Evolutionary conservation across 192 early-diverging fungal species (phyloP), one percentile per base, ranked within the genome.

Genomic region (Chytriomyces sp.): DNA sequence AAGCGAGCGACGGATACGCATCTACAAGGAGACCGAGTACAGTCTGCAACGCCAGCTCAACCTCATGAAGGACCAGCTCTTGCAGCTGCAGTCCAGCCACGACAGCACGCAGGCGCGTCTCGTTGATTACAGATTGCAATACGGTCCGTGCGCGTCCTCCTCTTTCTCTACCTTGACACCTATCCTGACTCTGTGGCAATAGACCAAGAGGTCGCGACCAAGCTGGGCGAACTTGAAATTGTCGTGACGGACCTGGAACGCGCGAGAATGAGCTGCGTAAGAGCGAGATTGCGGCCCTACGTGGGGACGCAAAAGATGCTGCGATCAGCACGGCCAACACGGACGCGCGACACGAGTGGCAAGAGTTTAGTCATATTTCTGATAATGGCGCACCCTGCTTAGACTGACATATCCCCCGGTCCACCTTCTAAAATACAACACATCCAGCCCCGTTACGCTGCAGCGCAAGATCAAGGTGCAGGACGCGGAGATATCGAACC

Each of bases 141-240:
- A 88, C 36, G 93, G 75, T 76, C 38, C 3, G 60, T 33, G 44
- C 1, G 41, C n/a, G n/a, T n/a, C n/a, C n/a, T n/a, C n/a, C n/a
- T n/a, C n/a, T n/a, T n/a, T n/a, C n/a, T n/a, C n/a, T n/a, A n/a
- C n/a, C n/a, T n/a, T n/a, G n/a, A n/a, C n/a, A n/a, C n/a, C n/a
- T n/a, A n/a, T n/a, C n/a, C n/a, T n/a, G n/a, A n/a, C n/a, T n/a
- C n/a, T n/a, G n/a, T n/a, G n/a, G n/a, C n/a, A n/a, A 38, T 36
- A 74, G 75, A 96, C 70, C 89, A 94, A 58, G 89, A 93, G 59
- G 87, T 95, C 41, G 88, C 91, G 2, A 87, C 80, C 8, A 90
- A 91, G 66, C 80, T 94, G 31, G 93, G 92, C 5, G 95, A 96
- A 64, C 78, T 94, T 19, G 94, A 98, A 70, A 94, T 98, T 54